Base-by-base conservation (phyloP, 352 stramenopile species). In the Pythium aristosporum region DNA sequence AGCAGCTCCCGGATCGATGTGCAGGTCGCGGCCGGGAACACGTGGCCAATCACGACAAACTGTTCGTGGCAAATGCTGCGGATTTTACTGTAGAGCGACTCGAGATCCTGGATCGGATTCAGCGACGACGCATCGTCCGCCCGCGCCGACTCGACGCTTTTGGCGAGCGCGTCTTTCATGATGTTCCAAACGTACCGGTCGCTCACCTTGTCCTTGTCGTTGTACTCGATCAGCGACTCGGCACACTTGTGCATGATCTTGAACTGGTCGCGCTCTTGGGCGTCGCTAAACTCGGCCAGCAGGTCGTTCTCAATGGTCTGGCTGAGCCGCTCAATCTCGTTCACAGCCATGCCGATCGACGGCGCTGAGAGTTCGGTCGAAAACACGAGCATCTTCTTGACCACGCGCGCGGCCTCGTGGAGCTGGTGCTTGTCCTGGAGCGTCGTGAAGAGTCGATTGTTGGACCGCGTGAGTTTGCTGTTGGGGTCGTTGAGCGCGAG, bases 121-220 rank as follows among this genome's bases (percentile, higher is more conserved):
- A 85, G 46, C 1, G 79, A 84, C 12, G 63, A 25, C 32, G 34
- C 28, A 13, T 58, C 50, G 32, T 12, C 39, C 16, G 36, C 43
- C 51, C 41, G 63, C 79, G 72, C 32, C 21, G 53, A 30, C 15
- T 62, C 55, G 28, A 62, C 43, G 42, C 43, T 62, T 43, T 81
- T 88, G 8, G 78, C 76, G 11, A 94, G 67, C 11, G 67, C 71
- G 32, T 91, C 80, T 46, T 89, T 89, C 65, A 92, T 86, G 42
- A 94, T 77, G 55, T 94, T 94, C 85, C 85, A 94, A 32, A 94
- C 83, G 47, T 86, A 94, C 46, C 83, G 81, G 60, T 94, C 85
- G 1, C 80, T 79, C 5, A 92, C 80, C 57, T 91, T 92, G 32
- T 94, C 85, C 50, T 89, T 89, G 65, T 88, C 81, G 39, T 88